Percentiles rank a stretch among this genome's conserved stretches.
Conservation (phyloP, 805 yeast species). For the Lachancea fermentati region DNA sequence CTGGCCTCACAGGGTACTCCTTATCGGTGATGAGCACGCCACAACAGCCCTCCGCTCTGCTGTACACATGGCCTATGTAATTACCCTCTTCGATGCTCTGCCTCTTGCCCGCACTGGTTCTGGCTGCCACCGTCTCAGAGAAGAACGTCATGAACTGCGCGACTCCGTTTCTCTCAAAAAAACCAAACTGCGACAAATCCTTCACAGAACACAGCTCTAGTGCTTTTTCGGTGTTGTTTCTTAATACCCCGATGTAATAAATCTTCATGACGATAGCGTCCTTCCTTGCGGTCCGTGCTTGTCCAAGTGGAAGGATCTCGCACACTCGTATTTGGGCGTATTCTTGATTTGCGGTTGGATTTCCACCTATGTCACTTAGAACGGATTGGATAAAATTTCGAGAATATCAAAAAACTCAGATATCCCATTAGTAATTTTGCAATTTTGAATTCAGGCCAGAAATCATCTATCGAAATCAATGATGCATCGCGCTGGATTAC, state of each 20-base stretch:
- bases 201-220: conserved; percentile 73
- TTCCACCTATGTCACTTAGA: not conserved
- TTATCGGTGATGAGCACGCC: conserved; percentile 91
- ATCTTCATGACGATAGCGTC: conserved; percentile 59
- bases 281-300: conserved; percentile 4
- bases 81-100: conserved; percentile 90
- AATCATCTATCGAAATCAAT: not conserved
- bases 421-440: not conserved
- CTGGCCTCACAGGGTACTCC: conserved; percentile 96
- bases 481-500: not conserved
- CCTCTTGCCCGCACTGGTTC: conserved; percentile 86
- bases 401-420: not conserved
- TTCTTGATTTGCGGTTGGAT: conserved; percentile 1
- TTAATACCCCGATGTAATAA: conserved; percentile 82
- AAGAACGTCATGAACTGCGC: conserved; percentile 94
- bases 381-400: not conserved
- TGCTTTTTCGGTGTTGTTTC: conserved; percentile 53
- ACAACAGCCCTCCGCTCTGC: conserved; percentile 83
- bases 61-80: conserved; percentile 88
- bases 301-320: not conserved
- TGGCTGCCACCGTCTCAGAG: conserved; percentile 80
- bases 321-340: not conserved
- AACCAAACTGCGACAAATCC: conserved; percentile 81
- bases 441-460: not conserved
- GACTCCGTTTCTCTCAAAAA: conserved; percentile 78